A percentile compares a stretch with the other conserved stretches of the same genome.
These are phyloP conservation scores for Boletellus ananas DNA, from an alignment of 768 basidiomycete genomes.

Conservation along the genomic window DNA sequence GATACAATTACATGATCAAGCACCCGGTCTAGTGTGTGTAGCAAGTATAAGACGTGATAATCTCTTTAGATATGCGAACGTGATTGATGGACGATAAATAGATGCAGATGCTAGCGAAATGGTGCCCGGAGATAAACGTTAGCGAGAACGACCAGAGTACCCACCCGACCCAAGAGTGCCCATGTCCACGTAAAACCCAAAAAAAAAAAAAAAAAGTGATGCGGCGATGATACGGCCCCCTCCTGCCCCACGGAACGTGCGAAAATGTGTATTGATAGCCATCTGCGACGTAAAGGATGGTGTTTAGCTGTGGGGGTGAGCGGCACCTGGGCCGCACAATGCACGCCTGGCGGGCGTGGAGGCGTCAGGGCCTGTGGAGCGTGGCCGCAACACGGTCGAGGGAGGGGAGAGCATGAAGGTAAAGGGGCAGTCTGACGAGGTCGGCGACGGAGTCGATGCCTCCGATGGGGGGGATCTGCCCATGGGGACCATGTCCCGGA, in stretches of 20 bases:
- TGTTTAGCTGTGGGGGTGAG: slow-evolving; percentile 14
- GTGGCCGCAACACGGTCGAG: slow-evolving; percentile 22
- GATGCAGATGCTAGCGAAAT: slow-evolving; percentile 4
- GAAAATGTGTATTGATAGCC: slow-evolving; percentile 18
- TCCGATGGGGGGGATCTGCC: slow-evolving; percentile 14
- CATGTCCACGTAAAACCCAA: slow-evolving; percentile 14
- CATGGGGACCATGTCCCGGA: slow-evolving; percentile 58
- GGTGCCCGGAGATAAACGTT: slow-evolving; percentile 6
- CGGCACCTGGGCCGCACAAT: slow-evolving; percentile 7
- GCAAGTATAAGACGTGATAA: slow-evolving; percentile 9
- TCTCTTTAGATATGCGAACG: slow-evolving; percentile 15
- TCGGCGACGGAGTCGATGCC: slow-evolving; percentile 14
- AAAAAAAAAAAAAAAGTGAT: slow-evolving; percentile 8
- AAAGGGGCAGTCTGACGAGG: slow-evolving; percentile 21
- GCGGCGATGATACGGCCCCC: background rate
- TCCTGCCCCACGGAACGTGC: slow-evolving; percentile 8
- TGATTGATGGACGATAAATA: slow-evolving; percentile 14
- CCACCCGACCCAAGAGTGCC: slow-evolving; percentile 7
- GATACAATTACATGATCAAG: slow-evolving; percentile 13
- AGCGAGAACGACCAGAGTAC: background rate
- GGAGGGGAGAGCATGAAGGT: slow-evolving; percentile 10
- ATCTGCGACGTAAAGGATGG: slow-evolving; percentile 21
- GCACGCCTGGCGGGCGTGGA: slow-evolving; percentile 13
- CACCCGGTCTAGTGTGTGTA: slow-evolving; percentile 7
- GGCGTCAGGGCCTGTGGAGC: slow-evolving; percentile 16